These are phyloP conservation scores for Nannochloris sp. DNA, from an alignment of 139 green algal genomes.

Conservation along the genomic window DNA sequence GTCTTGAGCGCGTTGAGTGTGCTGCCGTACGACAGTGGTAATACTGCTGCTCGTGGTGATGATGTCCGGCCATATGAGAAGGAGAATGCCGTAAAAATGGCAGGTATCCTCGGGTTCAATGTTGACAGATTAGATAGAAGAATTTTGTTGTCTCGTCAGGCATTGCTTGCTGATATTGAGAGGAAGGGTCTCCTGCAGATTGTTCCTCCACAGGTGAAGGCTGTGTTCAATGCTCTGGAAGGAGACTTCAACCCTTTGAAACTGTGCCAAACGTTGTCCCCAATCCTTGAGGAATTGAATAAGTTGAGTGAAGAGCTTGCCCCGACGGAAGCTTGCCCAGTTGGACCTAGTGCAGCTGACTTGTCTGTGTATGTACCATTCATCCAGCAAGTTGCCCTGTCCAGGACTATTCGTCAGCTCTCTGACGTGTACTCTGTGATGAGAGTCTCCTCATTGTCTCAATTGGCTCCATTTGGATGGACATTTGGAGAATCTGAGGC, in stretches of 20 bases:
- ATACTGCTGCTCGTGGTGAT: slow-evolving; percentile 27
- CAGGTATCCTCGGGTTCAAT: slow-evolving; percentile 84
- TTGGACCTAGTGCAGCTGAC: slow-evolving; percentile 10
- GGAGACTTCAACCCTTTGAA: slow-evolving; percentile 87
- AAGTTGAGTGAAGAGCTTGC: not conserved
- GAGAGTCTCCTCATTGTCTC: slow-evolving; percentile 40
- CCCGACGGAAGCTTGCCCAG: not conserved
- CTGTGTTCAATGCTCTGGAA: slow-evolving; percentile 71
- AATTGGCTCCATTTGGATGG: slow-evolving; percentile 59
- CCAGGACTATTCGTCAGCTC: slow-evolving; percentile 88
- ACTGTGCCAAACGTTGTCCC: slow-evolving; percentile 69
- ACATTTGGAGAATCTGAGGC: slow-evolving; percentile 55
- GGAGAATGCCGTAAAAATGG: slow-evolving; percentile 85
- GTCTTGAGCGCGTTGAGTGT: slow-evolving; percentile 86
- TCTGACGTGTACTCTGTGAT: slow-evolving; percentile 70
- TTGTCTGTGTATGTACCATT: slow-evolving; percentile 19
- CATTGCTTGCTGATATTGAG: slow-evolving; percentile 72
- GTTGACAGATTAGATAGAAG: slow-evolving; percentile 38
- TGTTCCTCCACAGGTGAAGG: slow-evolving; percentile 56
- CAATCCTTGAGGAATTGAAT: slow-evolving; percentile 63
- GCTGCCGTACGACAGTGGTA: slow-evolving; percentile 70
- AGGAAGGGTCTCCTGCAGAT: slow-evolving; percentile 68
- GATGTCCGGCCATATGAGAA: slow-evolving; percentile 58
- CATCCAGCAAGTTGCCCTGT: slow-evolving; percentile 59
- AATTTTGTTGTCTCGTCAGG: slow-evolving; percentile 52